A percentile compares a stretch with the other conserved stretches of the same genome.
phyloP scores from a whole-genome alignment of 2,329 filamentous ascomycete species.

The Ilyonectria mors-panacis region DNA sequence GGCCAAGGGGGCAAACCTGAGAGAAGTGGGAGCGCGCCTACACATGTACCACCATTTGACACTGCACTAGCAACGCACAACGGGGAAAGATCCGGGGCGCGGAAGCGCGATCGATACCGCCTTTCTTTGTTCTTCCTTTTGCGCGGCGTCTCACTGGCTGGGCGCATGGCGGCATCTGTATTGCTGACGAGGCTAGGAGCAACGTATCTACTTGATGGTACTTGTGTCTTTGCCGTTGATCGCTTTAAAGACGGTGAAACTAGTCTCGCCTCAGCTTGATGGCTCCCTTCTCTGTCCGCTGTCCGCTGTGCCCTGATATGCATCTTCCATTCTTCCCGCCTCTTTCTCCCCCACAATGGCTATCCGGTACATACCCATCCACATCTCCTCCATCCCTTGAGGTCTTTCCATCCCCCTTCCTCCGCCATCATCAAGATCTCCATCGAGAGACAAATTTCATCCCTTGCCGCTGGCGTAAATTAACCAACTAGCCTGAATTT shows the following conservation, averaged over 20 bases:
- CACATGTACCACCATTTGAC: neutral
- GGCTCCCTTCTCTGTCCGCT: neutral
- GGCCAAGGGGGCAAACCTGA: constrained; percentile 39
- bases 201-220: neutral
- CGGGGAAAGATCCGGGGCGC: neutral
- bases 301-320: neutral
- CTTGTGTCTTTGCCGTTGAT: constrained; percentile 1
- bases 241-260: no score
- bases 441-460: neutral
- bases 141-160: constrained; percentile 25
- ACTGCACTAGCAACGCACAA: constrained; percentile 1
- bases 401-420: neutral
- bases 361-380: neutral
- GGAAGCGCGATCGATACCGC: neutral
- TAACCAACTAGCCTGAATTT: neutral
- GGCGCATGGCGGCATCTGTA: neutral
- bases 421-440: neutral
- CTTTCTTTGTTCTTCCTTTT: constrained; percentile 6
- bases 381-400: neutral
- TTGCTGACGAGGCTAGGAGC: neutral
- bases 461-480: neutral
- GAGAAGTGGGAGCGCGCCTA: neutral
- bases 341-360: neutral
- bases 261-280: neutral
- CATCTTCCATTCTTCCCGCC: neutral